Evolutionary conservation across 2,329 filamentous ascomycete genomes (phyloP).

Genomic region (Madurella mycetomatis): DNA sequence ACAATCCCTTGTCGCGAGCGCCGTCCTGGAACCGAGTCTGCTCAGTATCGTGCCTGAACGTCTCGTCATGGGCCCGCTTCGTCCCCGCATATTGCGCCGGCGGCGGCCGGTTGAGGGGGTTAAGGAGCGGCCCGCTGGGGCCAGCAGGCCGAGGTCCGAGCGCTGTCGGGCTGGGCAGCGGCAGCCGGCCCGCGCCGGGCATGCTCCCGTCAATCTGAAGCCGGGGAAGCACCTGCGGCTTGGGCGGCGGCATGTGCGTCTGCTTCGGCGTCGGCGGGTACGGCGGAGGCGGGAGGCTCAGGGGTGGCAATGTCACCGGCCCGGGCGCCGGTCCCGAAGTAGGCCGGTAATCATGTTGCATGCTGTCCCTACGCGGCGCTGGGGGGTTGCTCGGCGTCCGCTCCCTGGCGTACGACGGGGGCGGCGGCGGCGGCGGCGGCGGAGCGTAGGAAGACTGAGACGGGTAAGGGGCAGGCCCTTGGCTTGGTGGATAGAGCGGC

Average conservation of each 20-base stretch:
- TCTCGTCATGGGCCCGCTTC: slow-evolving; percentile 23
- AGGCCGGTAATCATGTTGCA: slow-evolving; percentile 16
- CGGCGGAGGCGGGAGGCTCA: slow-evolving; percentile 2
- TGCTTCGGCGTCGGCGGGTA: slow-evolving; percentile 12
- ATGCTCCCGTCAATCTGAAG: slow-evolving; percentile 14
- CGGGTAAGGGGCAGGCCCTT: slow-evolving; percentile 15
- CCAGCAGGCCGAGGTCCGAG: background rate
- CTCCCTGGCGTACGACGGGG: slow-evolving; percentile 27
- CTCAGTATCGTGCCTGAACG: slow-evolving; percentile 17
- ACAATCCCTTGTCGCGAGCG: slow-evolving; percentile 17
- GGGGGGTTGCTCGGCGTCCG: slow-evolving; percentile 27
- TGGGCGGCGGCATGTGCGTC: slow-evolving; percentile 4
- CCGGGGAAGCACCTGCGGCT: slow-evolving; percentile 15
- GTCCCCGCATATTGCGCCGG: slow-evolving; percentile 21
- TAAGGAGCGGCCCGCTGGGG: background rate
- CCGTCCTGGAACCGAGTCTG: slow-evolving; percentile 20
- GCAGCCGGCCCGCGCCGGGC: slow-evolving; percentile 5
- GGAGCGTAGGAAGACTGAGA: slow-evolving; percentile 18
- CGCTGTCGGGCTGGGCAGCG: slow-evolving; percentile 18
- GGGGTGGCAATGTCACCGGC: slow-evolving; percentile 19
- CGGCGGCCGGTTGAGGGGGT: slow-evolving; percentile 14
- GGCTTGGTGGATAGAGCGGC: slow-evolving; percentile 28
- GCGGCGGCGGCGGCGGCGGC: slow-evolving; percentile 25
- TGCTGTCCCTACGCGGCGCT: slow-evolving; percentile 25
- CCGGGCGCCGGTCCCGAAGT: background rate